These are phyloP conservation scores for Phytophthora vignae DNA, from an alignment of 352 stramenopile genomes.

Conservation along the genomic window DNA sequence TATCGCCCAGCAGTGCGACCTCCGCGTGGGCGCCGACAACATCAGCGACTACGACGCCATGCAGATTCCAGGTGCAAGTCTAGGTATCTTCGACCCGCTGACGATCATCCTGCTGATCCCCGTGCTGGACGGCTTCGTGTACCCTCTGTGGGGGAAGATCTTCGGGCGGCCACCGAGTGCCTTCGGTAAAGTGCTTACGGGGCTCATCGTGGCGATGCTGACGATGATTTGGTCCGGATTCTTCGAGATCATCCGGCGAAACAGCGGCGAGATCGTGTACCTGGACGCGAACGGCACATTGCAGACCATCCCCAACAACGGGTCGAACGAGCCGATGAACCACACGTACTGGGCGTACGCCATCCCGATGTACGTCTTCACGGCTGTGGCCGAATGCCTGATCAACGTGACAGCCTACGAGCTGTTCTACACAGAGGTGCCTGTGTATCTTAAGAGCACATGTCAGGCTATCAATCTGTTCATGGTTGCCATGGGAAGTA, in stretches of 20 bases:
- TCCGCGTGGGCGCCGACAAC: slow-evolving; percentile 55
- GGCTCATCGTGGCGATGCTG: slow-evolving; percentile 76
- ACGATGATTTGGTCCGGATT: slow-evolving; percentile 88
- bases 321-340: slow-evolving; percentile 80
- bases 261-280: slow-evolving; percentile 54
- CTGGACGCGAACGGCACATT: slow-evolving; percentile 30
- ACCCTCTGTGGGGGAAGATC: slow-evolving; percentile 66
- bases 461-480: slow-evolving; percentile 91
- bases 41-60: slow-evolving; percentile 37
- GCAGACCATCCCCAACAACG: slow-evolving; percentile 56
- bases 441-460: slow-evolving; percentile 88
- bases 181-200: slow-evolving; percentile 84
- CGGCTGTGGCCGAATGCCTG: slow-evolving; percentile 85
- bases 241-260: slow-evolving; percentile 80
- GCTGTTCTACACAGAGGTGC: slow-evolving; percentile 90
- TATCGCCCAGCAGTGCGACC: slow-evolving; percentile 86
- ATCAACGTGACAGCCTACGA: slow-evolving; percentile 92
- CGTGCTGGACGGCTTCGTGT: slow-evolving; percentile 76
- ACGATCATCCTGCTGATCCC: slow-evolving; percentile 87
- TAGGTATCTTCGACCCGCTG: slow-evolving; percentile 89
- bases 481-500: slow-evolving; percentile 90
- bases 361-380: slow-evolving; percentile 84
- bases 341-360: slow-evolving; percentile 84
- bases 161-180: slow-evolving; percentile 69
- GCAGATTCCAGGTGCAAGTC: slow-evolving; percentile 78